Percentiles rank a stretch among this genome's conserved stretches.
These are phyloP conservation scores for Raddia distichophylla DNA, from an alignment of 176 grass and related monocot species.

Conservation along the genomic window DNA sequence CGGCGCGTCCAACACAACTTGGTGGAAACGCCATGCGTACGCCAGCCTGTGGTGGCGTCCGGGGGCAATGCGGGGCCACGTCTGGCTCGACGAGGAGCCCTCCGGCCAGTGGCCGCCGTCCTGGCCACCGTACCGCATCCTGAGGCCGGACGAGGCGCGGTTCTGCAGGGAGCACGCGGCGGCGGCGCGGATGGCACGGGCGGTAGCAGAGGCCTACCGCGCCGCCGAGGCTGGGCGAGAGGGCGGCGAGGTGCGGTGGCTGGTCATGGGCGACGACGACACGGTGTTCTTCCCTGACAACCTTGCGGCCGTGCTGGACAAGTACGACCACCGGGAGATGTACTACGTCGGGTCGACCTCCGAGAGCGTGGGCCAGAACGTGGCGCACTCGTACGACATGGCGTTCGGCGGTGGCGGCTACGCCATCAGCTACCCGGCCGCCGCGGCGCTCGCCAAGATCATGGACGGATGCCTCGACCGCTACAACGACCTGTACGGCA, in stretches of 20 bases:
- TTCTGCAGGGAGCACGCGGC: constrained; percentile 45
- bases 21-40: constrained; percentile 40
- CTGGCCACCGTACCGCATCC: constrained; percentile 49
- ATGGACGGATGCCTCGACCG: constrained; percentile 71
- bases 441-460: constrained; percentile 47
- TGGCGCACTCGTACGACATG: constrained; percentile 68
- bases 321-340: constrained; percentile 70
- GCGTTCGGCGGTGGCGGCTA: constrained; percentile 79
- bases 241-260: constrained; percentile 49
- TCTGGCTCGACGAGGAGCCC: constrained; percentile 62
- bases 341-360: constrained; percentile 74
- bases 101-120: constrained; percentile 36
- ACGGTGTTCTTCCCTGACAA: constrained; percentile 87
- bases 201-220: constrained; percentile 46
- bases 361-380: constrained; percentile 73
- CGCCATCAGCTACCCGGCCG: constrained; percentile 62
- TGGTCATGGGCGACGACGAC: constrained; percentile 87
- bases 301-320: constrained; percentile 58
- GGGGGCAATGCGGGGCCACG: constrained; percentile 52
- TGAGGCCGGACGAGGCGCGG: constrained; percentile 46
- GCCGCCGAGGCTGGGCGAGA: background rate
- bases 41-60: constrained; percentile 55
- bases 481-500: constrained; percentile 64
- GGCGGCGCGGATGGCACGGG: constrained; percentile 55
- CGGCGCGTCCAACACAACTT: constrained; percentile 47